Conservation (phyloP, 176 grass and related monocot species). For the Carex myosuroides region DNA sequence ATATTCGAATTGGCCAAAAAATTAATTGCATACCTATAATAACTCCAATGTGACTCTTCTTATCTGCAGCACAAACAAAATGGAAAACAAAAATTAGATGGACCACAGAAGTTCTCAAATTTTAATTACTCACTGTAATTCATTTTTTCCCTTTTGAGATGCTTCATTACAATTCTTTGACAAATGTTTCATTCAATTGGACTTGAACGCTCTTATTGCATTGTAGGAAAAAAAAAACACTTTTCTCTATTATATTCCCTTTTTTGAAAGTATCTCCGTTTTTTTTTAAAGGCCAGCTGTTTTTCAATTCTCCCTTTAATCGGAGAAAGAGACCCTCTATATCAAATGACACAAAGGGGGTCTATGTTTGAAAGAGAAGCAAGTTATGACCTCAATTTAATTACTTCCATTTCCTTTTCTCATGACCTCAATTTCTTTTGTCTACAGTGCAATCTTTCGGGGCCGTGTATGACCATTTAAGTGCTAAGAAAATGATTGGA, state of each 20-base stretch:
- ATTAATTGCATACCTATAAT: slow-evolving; percentile 10
- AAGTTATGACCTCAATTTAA: not conserved
- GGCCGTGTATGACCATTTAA: not conserved
- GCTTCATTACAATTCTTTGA: not conserved
- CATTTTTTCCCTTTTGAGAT: not conserved
- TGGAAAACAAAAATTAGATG: slow-evolving; percentile 10
- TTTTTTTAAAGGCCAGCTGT: not conserved
- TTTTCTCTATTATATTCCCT: not conserved
- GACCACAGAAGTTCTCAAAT: not conserved
- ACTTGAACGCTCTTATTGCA: not conserved
- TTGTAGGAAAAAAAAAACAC: not conserved
- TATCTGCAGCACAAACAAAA: not conserved
- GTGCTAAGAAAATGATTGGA: slow-evolving; percentile 1
- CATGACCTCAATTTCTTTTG: not conserved
- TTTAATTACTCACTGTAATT: not conserved
- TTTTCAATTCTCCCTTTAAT: slow-evolving; percentile 1
- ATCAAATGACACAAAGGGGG: not conserved
- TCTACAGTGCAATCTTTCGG: not conserved
- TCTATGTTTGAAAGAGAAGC: slow-evolving; percentile 1
- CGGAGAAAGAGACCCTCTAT: not conserved
- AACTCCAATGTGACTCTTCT: not conserved
- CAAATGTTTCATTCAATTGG: not conserved
- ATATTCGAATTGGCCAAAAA: not conserved
- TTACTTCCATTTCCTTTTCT: not conserved
- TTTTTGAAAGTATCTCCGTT: not conserved